Base-by-base conservation (phyloP, 352 stramenopile genomes). In the Globisporangium spiculum region DNA sequence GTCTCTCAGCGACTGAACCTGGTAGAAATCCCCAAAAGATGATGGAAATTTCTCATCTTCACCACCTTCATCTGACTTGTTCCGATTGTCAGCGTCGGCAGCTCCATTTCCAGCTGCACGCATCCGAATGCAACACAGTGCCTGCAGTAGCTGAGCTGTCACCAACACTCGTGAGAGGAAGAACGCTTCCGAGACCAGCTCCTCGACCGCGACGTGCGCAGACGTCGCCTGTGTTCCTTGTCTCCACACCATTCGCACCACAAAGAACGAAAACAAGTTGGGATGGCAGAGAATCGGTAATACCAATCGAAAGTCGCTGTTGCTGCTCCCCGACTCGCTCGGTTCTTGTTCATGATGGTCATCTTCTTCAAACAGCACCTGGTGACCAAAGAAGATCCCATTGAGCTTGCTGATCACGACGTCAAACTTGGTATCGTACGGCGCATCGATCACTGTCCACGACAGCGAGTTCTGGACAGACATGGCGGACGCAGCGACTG, bases 361-460 rank as follows among this genome's bases (percentile, higher is more conserved):
- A 26, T 90, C 82, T 69, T 91, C 78, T 50, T 87, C 80, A 65
- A 92, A 92, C 4, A 93, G 66, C 10, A 93, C 85, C 48, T 84
- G 80, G 34, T 86, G 80, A 0, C 85, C 85, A 67, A 93, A 93
- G n/a, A 93, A 72, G 14, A 90, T 71, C 16, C 80, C 76, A 68
- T 86, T 88, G 0, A 88, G 72, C 34, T 75, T 74, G 30, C 71
- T 70, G 59, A 86, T 76, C 2, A 80, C 69, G 14, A 78, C 77
- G 34, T 90, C 79, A 12, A 92, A 83, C 48, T 78, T 72, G 8
- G 77, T 76, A 10, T 83, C 72, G 4, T 71, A 46, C 0, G 80
- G 68, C 0, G 72, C 75, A 57, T 86, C 80, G 14, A 80, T 75
- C 22, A 78, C 74, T 1, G 74, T 75, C 79, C 77, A 84, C 1